Evolutionary conservation across 2,329 filamentous ascomycete species (phyloP), one percentile per base, ranked within the genome.

Genomic region (Botrytis sinoallii): DNA sequence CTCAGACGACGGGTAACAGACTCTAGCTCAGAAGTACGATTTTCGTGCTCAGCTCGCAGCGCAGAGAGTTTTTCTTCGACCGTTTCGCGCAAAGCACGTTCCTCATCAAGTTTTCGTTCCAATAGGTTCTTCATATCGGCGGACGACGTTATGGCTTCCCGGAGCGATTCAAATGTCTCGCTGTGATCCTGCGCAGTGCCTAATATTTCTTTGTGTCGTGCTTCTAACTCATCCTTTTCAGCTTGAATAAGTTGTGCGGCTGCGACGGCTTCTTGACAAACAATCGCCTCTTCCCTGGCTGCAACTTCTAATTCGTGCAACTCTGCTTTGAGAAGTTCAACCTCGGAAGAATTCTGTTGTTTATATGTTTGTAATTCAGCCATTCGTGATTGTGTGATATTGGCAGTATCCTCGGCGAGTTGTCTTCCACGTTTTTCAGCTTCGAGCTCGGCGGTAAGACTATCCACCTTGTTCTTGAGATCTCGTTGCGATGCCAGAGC

Each of bases 391-490:
- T 97, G 92, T 3, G 95, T 92, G 40, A 93, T 93, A 77, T 91
- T 90, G 8, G 92, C 88, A 3, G 93, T 97, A 74, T 98, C 95
- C 80, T 99, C 96, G 0, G 96, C 94, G 22, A 98, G 85, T 79
- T 94, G 91, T 68, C 94, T 90, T 8, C 93, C 91, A 75, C 89
- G 91, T 80, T 87, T 93, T 83, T 99, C 97, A 0, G 93, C 90
- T 46, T 94, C 90, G 1, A 97, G 85, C 73, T 98, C 94, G 6
- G 87, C 84, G 35, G 85, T 88, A 69, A 93, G 81, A 29, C 88
- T 86, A 60, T 96, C 92, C 1, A 97, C 82, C 75, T 90, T 91
- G n/a, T 88, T 87, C 76, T 92, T 92, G n/a, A 98, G 85, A 74
- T 97, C 94, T 72, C 89, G 91, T 76, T 98, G 94, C 8, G 91